Evolutionary conservation across 768 basidiomycete species (phyloP), one percentile per base, ranked within the genome.

Genomic region (Lactifluus volemus): DNA sequence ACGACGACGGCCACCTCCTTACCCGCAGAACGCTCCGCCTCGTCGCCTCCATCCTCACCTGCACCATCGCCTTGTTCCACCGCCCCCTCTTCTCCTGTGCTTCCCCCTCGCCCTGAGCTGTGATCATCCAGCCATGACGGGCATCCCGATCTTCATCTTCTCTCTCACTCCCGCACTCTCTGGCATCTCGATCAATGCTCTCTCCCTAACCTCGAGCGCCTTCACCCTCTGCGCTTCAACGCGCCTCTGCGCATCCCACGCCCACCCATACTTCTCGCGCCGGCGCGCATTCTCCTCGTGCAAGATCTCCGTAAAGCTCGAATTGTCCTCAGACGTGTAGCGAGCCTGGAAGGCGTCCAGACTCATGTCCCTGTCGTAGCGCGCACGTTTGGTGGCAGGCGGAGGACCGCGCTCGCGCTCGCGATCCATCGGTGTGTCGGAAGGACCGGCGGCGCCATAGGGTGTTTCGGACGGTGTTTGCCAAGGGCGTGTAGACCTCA

Each of bases 281-380:
- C 93, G 79, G 67, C 81, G 79, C 71, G 78, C 75, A 70, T 99
- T 98, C 77, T 98, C 96, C 57, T 88, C 84, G 60, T 93, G 84
- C 57, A 99, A 74, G 61, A 98, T 95, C 64, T 91, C 80, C 9
- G 93, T 92, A 71, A 99, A 98, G 61, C 94, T 97, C 5, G 95
- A 85, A 72, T 99, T 99, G 73, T 99, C 97, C 70, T 98, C 94
- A 0, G 94, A 97, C 1, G 97, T 98, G 71, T 92, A 97, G 47
- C 81, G 81, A 0, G 91, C 83, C 71, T 98, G 97, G 71, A 98
- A 99, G 15, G 76, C 76, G 71, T 98, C 93, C 17, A 98, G 79
- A 58, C 81, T 85, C 69, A 92, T 74, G 61, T 77, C 70, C 3
- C 76, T 75, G 66, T 90, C 80, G 67, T 81, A 85, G 58, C 81